Evolutionary conservation across 2,329 filamentous ascomycete species (phyloP), one percentile per base, ranked within the genome.

Genomic region (Scortechinia acanthostroma): DNA sequence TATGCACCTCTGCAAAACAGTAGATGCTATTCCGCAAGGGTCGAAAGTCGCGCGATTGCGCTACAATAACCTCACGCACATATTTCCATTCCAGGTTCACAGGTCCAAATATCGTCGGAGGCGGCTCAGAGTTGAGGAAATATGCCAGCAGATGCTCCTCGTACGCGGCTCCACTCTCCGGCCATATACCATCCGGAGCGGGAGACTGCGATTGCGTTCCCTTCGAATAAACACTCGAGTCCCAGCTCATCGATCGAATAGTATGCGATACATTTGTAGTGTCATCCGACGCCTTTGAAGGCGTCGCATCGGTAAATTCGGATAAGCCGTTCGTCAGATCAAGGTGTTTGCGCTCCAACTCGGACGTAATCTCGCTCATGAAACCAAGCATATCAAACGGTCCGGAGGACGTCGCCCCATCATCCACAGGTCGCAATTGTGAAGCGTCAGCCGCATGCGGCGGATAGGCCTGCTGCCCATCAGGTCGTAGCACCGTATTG

Each of bases 321-420:
- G 25, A 30, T 13, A 33, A 17, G 17, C 25, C 25, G 21, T 55
- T 1, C 54, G 56, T 21, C 47, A 62, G 45, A 40, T 60, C 56
- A 3, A 56, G 47, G 44, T 62, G 59, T 44, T 58, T 62, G 44
- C 60, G 59, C 25, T 61, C 54, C 20, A 62, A 48, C 35, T 61
- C 59, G 2, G 57, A 59, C 2, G 57, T 61, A 10, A 62, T 59
- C 2, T 55, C 59, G n/a, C 59, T 58, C 44, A 62, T 62, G 30
- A 62, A 61, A 2, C 54, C 51, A n/a, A 60, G 55, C 52, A 62
- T 61, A 45, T 62, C 59, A 44, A 62, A 61, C 4, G 53, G 49
- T 4, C 50, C 49, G 4, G 48, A 42, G 10, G 55, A 44, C 16
- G 53, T 52, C n/a, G 46, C 23, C 14, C 37, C 44, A 44, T 50